Percentiles rank a stretch among this genome's conserved stretches.
Evolutionary conservation across 1,284 basidiomycete genomes (phyloP).

Genomic region (Cryptococcus sp.): DNA sequence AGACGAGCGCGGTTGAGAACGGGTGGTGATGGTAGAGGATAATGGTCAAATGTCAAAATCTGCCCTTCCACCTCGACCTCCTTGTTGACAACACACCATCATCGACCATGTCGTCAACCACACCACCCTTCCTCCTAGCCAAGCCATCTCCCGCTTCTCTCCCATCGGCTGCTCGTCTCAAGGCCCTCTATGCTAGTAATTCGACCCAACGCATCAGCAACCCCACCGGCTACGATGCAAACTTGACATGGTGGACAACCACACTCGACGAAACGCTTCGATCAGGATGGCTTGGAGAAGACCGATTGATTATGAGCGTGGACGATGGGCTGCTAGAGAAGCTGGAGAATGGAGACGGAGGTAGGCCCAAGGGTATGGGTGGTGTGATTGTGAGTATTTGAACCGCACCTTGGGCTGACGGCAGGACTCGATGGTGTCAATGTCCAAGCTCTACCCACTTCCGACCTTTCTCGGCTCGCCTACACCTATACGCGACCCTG

Average conservation of each 20-base stretch:
- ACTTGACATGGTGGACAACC: constrained; percentile 79
- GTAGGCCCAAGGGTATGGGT: constrained; percentile 70
- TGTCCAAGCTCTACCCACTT: constrained; percentile 51
- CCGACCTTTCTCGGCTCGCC: constrained; percentile 57
- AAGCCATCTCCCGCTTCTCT: constrained; percentile 15
- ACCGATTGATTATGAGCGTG: constrained; percentile 62
- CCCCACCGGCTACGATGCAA: constrained; percentile 71
- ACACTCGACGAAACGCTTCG: constrained; percentile 61
- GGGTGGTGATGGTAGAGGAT: too few relatives aligned
- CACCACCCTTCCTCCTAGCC: constrained; percentile 24
- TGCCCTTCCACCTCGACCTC: not conserved
- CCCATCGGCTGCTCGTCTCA: constrained; percentile 55
- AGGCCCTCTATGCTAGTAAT: constrained; percentile 82
- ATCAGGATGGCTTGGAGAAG: constrained; percentile 53
- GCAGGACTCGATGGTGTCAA: constrained; percentile 5
- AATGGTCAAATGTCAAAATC: not conserved
- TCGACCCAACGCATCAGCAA: constrained; percentile 77
- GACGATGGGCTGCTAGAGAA: constrained; percentile 57
- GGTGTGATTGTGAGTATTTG: constrained; percentile 72
- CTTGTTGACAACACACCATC: too few relatives aligned
- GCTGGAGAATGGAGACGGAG: constrained; percentile 49
- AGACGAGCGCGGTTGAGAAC: too few relatives aligned
- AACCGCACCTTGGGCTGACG: not conserved
- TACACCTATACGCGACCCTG: constrained; percentile 62
- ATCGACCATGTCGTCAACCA: not conserved